These are phyloP conservation scores for Panellus pusillus DNA, from an alignment of 768 basidiomycete species.

Conservation along the genomic window DNA sequence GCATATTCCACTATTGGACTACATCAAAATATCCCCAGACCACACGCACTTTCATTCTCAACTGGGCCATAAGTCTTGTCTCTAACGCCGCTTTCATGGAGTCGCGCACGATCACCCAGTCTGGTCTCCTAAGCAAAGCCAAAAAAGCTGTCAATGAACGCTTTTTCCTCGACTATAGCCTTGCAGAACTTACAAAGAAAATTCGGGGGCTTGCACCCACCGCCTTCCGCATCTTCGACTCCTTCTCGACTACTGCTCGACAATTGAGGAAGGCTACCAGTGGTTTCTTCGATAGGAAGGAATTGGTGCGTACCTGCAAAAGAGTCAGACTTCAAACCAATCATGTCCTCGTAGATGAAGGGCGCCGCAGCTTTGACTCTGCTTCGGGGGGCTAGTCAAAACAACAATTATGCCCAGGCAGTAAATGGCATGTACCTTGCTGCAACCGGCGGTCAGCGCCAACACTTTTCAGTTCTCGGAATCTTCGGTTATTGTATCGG, in stretches of 20 bases:
- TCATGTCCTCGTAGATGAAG: background rate
- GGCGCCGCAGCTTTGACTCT: conserved; percentile 2
- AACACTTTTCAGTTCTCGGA: conserved; percentile 24
- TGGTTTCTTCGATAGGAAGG: background rate
- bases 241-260: background rate
- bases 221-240: conserved; percentile 3
- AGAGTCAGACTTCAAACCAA: background rate
- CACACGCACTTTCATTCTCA: background rate
- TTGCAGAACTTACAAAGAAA: background rate
- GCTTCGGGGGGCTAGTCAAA: conserved; percentile 6
- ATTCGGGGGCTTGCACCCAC: conserved; percentile 1
- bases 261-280: background rate
- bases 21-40: background rate
- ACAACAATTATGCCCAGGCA: conserved; percentile 13
- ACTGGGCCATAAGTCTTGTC: background rate
- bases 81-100: background rate
- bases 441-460: conserved; percentile 26
- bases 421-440: conserved; percentile 12
- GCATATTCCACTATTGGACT: conserved; percentile 16
- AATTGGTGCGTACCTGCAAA: background rate
- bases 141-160: conserved; percentile 12
- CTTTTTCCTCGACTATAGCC: conserved; percentile 13
- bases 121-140: conserved; percentile 4
- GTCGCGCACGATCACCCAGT: background rate
- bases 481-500: conserved; percentile 21